phyloP scores from a whole-genome alignment of 2,329 filamentous ascomycete genomes.

The Calonectria pteridis region DNA sequence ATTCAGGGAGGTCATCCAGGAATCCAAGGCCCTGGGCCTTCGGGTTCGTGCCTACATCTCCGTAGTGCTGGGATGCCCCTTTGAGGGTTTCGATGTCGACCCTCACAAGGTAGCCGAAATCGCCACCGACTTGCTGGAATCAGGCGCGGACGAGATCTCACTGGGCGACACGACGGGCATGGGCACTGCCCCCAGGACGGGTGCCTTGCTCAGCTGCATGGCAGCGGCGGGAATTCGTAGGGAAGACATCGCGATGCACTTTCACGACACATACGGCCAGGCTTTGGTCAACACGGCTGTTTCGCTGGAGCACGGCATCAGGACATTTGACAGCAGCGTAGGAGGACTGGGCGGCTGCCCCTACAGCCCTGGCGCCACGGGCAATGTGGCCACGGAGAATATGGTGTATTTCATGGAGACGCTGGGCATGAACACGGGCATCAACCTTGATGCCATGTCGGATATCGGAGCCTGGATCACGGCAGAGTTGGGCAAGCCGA shows the following conservation, averaged over 20 bases:
- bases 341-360: slow-evolving; percentile 87
- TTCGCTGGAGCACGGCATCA: slow-evolving; percentile 80
- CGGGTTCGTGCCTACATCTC: slow-evolving; percentile 85
- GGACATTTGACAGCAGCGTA: slow-evolving; percentile 84
- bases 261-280: slow-evolving; percentile 90
- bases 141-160: slow-evolving; percentile 91
- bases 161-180: slow-evolving; percentile 93
- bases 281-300: slow-evolving; percentile 86
- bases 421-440: slow-evolving; percentile 79
- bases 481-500: slow-evolving; percentile 69
- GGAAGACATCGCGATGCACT: slow-evolving; percentile 83
- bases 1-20: slow-evolving; percentile 78
- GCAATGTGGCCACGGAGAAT: slow-evolving; percentile 89
- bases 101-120: slow-evolving; percentile 75
- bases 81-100: slow-evolving; percentile 74
- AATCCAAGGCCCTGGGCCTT: slow-evolving; percentile 73
- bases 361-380: slow-evolving; percentile 86
- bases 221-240: slow-evolving; percentile 75
- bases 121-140: slow-evolving; percentile 78
- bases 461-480: slow-evolving; percentile 82
- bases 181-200: slow-evolving; percentile 81
- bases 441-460: slow-evolving; percentile 75
- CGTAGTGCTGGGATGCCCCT: slow-evolving; percentile 85
- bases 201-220: slow-evolving; percentile 74
- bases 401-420: slow-evolving; percentile 83